phyloP scores from a whole-genome alignment of 106 monocot genomes.

The Platanthera zijinensis region DNA sequence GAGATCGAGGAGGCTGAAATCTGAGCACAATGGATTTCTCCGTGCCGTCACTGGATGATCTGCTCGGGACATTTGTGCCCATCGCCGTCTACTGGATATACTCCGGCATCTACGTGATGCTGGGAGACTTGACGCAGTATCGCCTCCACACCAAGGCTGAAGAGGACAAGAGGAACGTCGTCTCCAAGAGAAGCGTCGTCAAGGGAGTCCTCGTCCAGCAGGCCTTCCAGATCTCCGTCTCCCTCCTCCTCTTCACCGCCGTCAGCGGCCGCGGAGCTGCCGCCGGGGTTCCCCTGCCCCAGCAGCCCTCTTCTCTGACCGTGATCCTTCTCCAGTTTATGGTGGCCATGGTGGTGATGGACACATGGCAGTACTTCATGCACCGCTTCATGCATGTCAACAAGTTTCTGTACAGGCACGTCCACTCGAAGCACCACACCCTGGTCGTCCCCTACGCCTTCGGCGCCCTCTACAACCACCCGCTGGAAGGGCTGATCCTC shows the following conservation, averaged over 20 bases:
- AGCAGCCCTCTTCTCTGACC: not conserved
- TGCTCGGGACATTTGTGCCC: constrained; percentile 59
- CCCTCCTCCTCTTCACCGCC: constrained; percentile 49
- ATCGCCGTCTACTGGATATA: constrained; percentile 74
- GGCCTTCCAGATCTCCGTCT: constrained; percentile 46
- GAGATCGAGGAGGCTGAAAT: not conserved
- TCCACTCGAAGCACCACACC: constrained; percentile 26
- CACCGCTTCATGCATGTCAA: constrained; percentile 29
- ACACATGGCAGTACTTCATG: constrained; percentile 31
- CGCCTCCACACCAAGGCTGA: constrained; percentile 59
- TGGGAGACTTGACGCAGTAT: constrained; percentile 36
- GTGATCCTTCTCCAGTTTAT: constrained; percentile 12
- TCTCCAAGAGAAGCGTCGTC: constrained; percentile 43
- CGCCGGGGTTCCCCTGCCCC: not conserved
- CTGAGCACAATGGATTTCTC: not conserved
- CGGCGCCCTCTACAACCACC: constrained; percentile 19
- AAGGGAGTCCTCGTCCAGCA: constrained; percentile 74
- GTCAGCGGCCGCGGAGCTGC: too few relatives aligned
- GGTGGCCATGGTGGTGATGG: constrained; percentile 28
- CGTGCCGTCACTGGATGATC: constrained; percentile 42
- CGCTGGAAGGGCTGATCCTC: constrained; percentile 5
- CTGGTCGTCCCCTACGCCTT: constrained; percentile 12
- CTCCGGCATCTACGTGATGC: constrained; percentile 55
- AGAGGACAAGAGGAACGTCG: constrained; percentile 48
- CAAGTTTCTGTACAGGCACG: constrained; percentile 29